Conservation (phyloP, 23 red algal genomes). For the Porphyridium purpureum region DNA sequence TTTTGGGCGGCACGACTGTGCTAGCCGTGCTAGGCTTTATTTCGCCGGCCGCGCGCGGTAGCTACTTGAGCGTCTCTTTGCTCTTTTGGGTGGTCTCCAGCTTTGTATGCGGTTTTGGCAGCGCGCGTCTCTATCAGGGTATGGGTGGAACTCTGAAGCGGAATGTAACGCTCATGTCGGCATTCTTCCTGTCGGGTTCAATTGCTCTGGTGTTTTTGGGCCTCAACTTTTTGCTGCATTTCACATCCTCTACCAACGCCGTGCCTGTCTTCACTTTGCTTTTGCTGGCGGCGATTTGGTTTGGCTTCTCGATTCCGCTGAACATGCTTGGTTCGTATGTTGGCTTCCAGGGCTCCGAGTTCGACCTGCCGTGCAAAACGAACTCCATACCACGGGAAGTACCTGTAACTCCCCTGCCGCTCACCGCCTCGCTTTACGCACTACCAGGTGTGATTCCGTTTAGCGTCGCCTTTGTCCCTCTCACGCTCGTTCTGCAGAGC, state of each 20-base stretch:
- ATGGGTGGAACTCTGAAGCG: conserved; percentile 8
- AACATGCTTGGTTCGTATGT: conserved; percentile 32
- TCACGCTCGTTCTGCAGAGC: conserved; percentile 12
- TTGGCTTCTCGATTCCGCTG: conserved; percentile 32
- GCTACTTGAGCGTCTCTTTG: conserved; percentile 8
- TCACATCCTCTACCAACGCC: conserved; percentile 8
- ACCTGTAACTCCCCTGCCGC: conserved; percentile 4
- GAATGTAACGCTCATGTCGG: conserved; percentile 14
- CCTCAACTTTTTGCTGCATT: conserved; percentile 18
- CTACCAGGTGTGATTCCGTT: conserved; percentile 20
- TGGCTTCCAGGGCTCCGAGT: conserved; percentile 4
- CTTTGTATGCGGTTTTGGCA: conserved; percentile 1
- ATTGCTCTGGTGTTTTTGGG: conserved; percentile 14
- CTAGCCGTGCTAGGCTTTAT: conserved; percentile 22
- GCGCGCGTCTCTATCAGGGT: conserved; percentile 8
- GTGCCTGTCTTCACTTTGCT: conserved; percentile 20
- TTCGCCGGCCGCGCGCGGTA: conserved; percentile 26
- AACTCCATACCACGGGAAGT: conserved; percentile 25
- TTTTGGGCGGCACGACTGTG: conserved; percentile 4
- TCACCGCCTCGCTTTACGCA: not conserved
- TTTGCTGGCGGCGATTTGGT: conserved; percentile 13
- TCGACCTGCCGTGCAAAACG: conserved; percentile 13
- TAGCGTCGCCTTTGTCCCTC: conserved; percentile 16
- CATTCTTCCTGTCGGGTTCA: conserved; percentile 11
- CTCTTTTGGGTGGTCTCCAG: conserved; percentile 14